Evolutionary conservation across 306 rosid species (phyloP).

Genomic region (Prosopis cineraria): DNA sequence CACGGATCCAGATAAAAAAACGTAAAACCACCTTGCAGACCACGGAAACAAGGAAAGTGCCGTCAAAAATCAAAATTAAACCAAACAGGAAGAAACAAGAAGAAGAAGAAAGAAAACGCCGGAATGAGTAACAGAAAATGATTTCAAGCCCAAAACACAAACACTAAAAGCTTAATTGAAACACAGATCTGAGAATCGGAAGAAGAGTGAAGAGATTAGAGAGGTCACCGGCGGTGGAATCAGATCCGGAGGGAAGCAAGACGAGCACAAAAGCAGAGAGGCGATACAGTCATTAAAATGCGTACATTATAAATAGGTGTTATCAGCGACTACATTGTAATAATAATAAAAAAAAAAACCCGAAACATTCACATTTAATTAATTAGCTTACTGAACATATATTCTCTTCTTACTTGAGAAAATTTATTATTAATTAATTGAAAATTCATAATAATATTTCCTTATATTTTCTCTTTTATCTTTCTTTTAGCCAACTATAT

Average conservation of each 20-base stretch:
- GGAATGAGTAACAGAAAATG: neutral
- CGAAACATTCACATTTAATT: too few relatives aligned
- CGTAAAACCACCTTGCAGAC: neutral
- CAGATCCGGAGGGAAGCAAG: constrained; percentile 40
- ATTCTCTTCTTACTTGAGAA: too few relatives aligned
- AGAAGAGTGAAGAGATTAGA: neutral
- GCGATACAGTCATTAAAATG: neutral
- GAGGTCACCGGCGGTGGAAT: constrained; percentile 37
- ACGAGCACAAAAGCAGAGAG: neutral
- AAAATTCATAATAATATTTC: too few relatives aligned
- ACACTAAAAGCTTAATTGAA: constrained; percentile 25
- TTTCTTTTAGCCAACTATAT: too few relatives aligned
- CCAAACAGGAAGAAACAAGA: neutral
- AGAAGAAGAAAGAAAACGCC: constrained; percentile 12
- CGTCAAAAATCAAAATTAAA: constrained; percentile 15
- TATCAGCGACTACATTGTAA: neutral
- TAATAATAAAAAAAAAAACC: too few relatives aligned
- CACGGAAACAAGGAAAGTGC: neutral
- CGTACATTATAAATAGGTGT: constrained; percentile 34
- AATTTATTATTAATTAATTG: too few relatives aligned
- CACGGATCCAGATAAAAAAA: constrained; percentile 5
- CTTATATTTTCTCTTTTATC: too few relatives aligned
- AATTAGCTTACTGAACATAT: too few relatives aligned
- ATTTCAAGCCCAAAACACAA: neutral
- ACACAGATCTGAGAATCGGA: neutral